Evolutionary conservation across 257 asterid genomes (phyloP).

Genomic region (Penstemon newberryi): DNA sequence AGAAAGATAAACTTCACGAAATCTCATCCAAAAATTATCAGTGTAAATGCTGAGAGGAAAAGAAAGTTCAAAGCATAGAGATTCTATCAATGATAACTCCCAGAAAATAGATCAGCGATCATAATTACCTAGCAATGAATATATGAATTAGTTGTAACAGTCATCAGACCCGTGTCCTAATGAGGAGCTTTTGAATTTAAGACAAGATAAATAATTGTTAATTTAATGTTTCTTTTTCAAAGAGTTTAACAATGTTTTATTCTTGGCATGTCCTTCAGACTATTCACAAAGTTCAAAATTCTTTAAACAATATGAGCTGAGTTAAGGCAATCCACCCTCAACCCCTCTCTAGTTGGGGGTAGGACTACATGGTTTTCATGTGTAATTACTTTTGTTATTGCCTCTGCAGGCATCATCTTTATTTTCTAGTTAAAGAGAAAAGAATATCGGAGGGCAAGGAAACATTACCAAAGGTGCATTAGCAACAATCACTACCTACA

Average conservation of each 20-base stretch:
- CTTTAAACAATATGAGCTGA: background rate
- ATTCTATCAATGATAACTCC: background rate
- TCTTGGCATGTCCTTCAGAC: background rate
- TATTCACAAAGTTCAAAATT: background rate
- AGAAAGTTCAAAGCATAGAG: background rate
- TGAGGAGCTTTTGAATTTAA: background rate
- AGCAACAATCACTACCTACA: slow-evolving; percentile 18
- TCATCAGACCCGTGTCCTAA: background rate
- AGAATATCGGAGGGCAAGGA: slow-evolving; percentile 1
- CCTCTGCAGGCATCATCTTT: slow-evolving; percentile 2
- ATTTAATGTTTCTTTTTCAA: background rate
- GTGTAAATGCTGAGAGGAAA: slow-evolving; percentile 4
- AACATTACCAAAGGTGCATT: slow-evolving; percentile 15
- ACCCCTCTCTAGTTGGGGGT: slow-evolving; percentile 5
- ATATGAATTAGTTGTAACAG: slow-evolving; percentile 6
- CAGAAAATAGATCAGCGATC: background rate
- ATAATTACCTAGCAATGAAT: slow-evolving; percentile 19
- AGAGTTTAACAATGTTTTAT: background rate
- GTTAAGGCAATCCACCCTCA: slow-evolving; percentile 8
- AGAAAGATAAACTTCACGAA: slow-evolving; percentile 1
- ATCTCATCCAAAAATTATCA: slow-evolving; percentile 15
- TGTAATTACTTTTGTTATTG: slow-evolving; percentile 2
- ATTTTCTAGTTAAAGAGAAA: slow-evolving; percentile 8
- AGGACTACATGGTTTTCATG: background rate
- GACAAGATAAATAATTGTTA: background rate